These are phyloP conservation scores for Carallia pectinifolia DNA, from an alignment of 345 rosid species.

Conservation along the genomic window DNA sequence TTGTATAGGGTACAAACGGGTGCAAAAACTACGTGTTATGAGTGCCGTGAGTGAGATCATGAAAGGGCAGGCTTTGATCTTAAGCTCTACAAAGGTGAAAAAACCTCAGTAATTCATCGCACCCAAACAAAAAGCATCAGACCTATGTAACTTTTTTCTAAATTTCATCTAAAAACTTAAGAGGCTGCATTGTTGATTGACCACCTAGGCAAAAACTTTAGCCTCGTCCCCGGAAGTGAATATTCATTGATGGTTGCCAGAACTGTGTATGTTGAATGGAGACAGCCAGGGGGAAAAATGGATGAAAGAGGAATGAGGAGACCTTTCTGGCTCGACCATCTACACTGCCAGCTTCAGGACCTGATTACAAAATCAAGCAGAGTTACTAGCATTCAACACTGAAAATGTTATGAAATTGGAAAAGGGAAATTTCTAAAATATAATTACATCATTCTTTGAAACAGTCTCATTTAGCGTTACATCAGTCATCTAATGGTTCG, in stretches of 20 bases:
- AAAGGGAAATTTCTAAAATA: background rate
- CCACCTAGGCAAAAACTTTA: background rate
- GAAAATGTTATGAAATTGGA: background rate
- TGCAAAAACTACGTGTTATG: too few species aligned
- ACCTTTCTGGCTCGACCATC: slow-evolving; percentile 68
- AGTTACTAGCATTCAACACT: background rate
- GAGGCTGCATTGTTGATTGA: background rate
- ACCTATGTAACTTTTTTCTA: background rate
- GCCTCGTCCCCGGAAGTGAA: slow-evolving; percentile 78
- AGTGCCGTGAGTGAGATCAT: too few species aligned
- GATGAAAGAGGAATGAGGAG: slow-evolving; percentile 89
- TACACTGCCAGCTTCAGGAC: slow-evolving; percentile 78
- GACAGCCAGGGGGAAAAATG: slow-evolving; percentile 77
- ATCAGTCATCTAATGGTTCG: background rate
- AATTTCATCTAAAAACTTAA: background rate
- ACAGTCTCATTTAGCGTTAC: background rate
- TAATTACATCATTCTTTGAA: background rate
- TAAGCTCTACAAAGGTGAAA: background rate
- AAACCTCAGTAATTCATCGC: background rate
- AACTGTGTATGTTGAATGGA: slow-evolving; percentile 78
- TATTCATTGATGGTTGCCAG: slow-evolving; percentile 76
- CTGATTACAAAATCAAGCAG: slow-evolving; percentile 36
- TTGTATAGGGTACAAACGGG: too few species aligned
- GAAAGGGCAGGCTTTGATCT: too few species aligned
- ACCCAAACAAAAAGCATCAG: background rate